These are phyloP conservation scores for Stagonosporopsis rhizophila DNA, from an alignment of 2,329 filamentous ascomycete species.

Conservation along the genomic window DNA sequence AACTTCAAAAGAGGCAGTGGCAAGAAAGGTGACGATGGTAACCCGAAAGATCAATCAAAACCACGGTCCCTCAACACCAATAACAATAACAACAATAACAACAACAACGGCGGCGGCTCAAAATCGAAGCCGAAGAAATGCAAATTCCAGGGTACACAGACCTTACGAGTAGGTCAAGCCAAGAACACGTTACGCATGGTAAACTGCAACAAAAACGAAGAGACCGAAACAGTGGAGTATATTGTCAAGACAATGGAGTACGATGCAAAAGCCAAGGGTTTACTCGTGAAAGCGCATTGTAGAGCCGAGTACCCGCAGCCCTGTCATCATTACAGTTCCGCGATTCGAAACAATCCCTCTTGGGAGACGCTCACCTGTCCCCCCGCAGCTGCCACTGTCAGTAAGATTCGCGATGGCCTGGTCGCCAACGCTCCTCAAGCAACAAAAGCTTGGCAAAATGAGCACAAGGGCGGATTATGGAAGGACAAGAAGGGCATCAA, in stretches of 20 bases:
- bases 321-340: neutral
- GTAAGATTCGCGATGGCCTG: neutral
- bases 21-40: neutral
- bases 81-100: neutral
- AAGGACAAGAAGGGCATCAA: neutral
- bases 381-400: neutral
- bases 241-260: neutral
- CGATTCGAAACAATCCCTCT: neutral
- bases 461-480: neutral
- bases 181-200: neutral
- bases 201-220: neutral
- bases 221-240: neutral
- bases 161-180: neutral
- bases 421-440: neutral
- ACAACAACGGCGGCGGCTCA: neutral
- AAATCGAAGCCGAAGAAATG: neutral
- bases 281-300: neutral
- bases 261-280: neutral
- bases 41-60: neutral
- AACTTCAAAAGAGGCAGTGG: neutral
- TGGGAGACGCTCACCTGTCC: neutral
- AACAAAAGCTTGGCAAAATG: neutral
- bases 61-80: neutral
- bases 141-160: neutral
- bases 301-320: neutral